Evolutionary conservation across 1,139 yeast genomes (phyloP), one percentile per base, ranked within the genome.

Genomic region (Arxiozyma slooffiae): DNA sequence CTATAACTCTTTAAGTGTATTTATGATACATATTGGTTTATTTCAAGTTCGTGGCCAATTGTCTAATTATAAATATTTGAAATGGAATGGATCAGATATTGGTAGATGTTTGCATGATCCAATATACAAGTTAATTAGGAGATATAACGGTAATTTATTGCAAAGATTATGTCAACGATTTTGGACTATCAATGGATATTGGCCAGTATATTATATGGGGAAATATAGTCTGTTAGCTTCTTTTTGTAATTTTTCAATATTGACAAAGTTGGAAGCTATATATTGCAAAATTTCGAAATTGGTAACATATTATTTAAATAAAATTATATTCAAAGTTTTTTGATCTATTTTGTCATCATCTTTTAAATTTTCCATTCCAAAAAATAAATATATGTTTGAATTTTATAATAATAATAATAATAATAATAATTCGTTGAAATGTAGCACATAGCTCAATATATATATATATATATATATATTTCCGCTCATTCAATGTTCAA

Each of bases 21-120:
- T 53, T 50, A 55, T 57, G 58, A 51, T 63, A 21, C 59, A 65
- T 48, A 42, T 65, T 8, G 68, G 68, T 16, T 48, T 63, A 4
- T 48, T 65, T 39, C 60, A 60, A 45, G 55, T 65, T 30, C 64
- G 62, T 2, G 66, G 67, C 4, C 67, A 64, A 48, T 60, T 65
- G 11, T 63, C 67, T 16, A 64, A 61, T 46, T 65, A 63, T 50
- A 65, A 65, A 52, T 61, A 61, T 49, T 48, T 64, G 42, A 53
- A 56, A 7, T 41, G 54, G 18, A 45, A 44, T 22, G 68, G 68
- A 7, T 53, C 62, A 1, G 56, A 60, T 48, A 59, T 63, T 3
- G 55, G 57, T 20, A 53, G 46, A 1, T 50, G 58, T 11, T 48
- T 65, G n/a, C 55, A 62, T 37, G 48, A 45, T 11, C 67, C 68